Percentiles rank a stretch among this genome's conserved stretches.
These are phyloP conservation scores for Fremontodendron californicum DNA, from an alignment of 345 rosid genomes.

Conservation along the genomic window DNA sequence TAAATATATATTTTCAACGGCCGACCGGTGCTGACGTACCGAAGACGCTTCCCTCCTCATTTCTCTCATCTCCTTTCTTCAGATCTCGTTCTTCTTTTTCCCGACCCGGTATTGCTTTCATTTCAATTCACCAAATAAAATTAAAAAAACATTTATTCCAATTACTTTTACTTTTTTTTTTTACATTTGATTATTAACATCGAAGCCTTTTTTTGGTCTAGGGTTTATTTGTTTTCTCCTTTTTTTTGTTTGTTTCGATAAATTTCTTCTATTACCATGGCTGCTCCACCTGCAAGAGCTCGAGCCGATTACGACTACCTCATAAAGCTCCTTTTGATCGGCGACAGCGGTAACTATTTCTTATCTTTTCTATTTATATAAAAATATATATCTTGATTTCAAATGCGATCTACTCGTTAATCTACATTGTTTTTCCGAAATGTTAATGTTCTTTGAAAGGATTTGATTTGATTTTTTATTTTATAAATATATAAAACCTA, in stretches of 20 bases:
- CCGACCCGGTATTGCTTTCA: constrained; percentile 34
- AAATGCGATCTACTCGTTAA: constrained; percentile 1
- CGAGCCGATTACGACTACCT: constrained; percentile 81
- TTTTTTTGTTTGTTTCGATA: background rate
- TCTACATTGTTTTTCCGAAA: background rate
- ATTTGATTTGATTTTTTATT: background rate
- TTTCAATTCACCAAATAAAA: background rate
- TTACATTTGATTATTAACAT: background rate
- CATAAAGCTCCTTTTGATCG: constrained; percentile 67
- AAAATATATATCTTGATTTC: background rate
- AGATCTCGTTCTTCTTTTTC: constrained; percentile 29
- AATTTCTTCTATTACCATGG: constrained; percentile 32
- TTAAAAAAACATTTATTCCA: background rate
- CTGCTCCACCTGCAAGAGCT: constrained; percentile 77
- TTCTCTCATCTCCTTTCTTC: constrained; percentile 21
- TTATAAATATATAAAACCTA: background rate
- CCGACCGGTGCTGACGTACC: constrained; percentile 44
- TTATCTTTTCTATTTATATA: background rate
- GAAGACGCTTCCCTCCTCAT: constrained; percentile 25
- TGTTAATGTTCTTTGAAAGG: background rate
- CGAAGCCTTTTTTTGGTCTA: background rate
- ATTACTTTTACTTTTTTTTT: background rate
- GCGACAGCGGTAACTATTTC: constrained; percentile 58
- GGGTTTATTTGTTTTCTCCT: constrained; percentile 1
- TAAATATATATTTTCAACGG: constrained; percentile 23